phyloP scores from a whole-genome alignment of 2,329 filamentous ascomycete genomes.

The Botrytis aclada region DNA sequence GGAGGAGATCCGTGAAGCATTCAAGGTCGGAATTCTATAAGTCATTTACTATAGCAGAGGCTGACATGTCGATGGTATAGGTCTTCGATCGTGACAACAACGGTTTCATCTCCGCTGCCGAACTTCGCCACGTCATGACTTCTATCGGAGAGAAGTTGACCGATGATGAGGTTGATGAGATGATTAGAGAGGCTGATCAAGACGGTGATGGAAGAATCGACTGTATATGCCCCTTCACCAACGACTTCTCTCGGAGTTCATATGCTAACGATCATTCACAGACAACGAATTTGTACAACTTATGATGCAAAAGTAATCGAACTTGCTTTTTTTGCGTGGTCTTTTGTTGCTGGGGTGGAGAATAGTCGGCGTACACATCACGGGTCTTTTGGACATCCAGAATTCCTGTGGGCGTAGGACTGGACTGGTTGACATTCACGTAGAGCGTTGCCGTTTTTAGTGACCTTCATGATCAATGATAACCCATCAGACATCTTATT shows the following conservation, averaged over 20 bases:
- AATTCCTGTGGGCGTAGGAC: constrained; percentile 11
- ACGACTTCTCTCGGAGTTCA: constrained; percentile 21
- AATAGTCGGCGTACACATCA: constrained; percentile 19
- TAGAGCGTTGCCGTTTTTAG: constrained; percentile 15
- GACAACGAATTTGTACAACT: constrained; percentile 93
- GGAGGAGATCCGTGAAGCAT: constrained; percentile 85
- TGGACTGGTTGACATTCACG: constrained; percentile 14
- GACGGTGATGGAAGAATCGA: constrained; percentile 86
- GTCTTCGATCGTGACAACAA: constrained; percentile 89
- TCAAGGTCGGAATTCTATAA: constrained; percentile 61
- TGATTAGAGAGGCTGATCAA: constrained; percentile 89
- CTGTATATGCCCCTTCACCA: constrained; percentile 56
- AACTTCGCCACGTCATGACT: constrained; percentile 88
- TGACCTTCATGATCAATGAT: constrained; percentile 15
- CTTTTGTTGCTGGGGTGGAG: constrained; percentile 7
- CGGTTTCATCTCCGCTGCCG: constrained; percentile 84
- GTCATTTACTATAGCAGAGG: background rate
- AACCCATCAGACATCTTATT: background rate
- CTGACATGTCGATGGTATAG: constrained; percentile 39
- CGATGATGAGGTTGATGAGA: constrained; percentile 87
- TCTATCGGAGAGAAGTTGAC: constrained; percentile 90
- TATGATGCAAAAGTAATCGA: constrained; percentile 82
- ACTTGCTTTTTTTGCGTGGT: constrained; percentile 22
- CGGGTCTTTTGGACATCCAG: constrained; percentile 16
- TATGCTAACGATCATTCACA: constrained; percentile 40